Percentiles rank a stretch among this genome's conserved stretches.
Evolutionary conservation across 2,329 filamentous ascomycete species (phyloP).

Genomic region (Penicillium fuscoglaucum): DNA sequence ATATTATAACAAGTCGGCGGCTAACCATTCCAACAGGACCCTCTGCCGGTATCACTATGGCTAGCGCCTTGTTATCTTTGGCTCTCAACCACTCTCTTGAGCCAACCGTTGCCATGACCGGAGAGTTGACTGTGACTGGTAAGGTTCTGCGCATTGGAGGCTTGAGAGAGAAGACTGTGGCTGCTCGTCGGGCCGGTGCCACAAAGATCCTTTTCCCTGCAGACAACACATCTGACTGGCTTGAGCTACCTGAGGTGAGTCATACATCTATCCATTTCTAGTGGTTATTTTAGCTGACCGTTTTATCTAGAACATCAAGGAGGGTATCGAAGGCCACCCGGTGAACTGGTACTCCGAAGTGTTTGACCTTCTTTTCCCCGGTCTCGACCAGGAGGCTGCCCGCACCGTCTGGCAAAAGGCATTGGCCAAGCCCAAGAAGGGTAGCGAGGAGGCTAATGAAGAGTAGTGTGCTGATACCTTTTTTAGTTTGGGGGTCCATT

Average conservation of each 20-base stretch:
- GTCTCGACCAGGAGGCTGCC: slow-evolving; percentile 70
- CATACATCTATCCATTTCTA: neutral
- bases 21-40: slow-evolving; percentile 51
- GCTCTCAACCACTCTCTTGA: slow-evolving; percentile 76
- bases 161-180: slow-evolving; percentile 93
- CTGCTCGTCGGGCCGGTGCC: slow-evolving; percentile 85
- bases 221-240: slow-evolving; percentile 96
- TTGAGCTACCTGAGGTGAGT: slow-evolving; percentile 92
- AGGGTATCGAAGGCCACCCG: slow-evolving; percentile 86
- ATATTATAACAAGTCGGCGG: slow-evolving; percentile 1
- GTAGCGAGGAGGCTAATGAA: slow-evolving; percentile 27
- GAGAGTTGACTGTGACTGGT: slow-evolving; percentile 92
- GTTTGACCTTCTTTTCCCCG: slow-evolving; percentile 85
- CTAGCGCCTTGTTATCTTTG: slow-evolving; percentile 84
- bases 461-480: slow-evolving; percentile 24
- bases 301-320: slow-evolving; percentile 82
- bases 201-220: slow-evolving; percentile 92
- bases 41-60: slow-evolving; percentile 95
- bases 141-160: slow-evolving; percentile 96
- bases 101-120: slow-evolving; percentile 94
- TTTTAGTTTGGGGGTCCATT: slow-evolving; percentile 13
- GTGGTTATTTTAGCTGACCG: slow-evolving; percentile 21
- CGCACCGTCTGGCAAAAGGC: slow-evolving; percentile 71
- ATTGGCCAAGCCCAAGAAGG: slow-evolving; percentile 57
- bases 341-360: slow-evolving; percentile 94